Percentiles rank a stretch among this genome's conserved stretches.
Evolutionary conservation across 371 early-diverging fungal species (phyloP).

Genomic region (Massospora cicadina): DNA sequence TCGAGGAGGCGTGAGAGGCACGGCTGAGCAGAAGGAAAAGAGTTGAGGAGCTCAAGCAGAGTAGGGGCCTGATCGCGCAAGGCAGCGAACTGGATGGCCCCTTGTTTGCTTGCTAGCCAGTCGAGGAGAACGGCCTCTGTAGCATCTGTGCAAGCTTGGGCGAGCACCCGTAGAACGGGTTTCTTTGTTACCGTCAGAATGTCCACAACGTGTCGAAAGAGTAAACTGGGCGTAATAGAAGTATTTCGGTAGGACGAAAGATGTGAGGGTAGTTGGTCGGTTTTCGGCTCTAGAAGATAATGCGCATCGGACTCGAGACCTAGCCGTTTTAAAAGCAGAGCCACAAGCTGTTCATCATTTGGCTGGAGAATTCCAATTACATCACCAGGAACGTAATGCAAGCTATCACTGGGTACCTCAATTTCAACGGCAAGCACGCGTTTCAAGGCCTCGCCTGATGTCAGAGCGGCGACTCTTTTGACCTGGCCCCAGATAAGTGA

Average conservation of each 20-base stretch:
- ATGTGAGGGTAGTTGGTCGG: not conserved
- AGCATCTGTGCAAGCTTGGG: not conserved
- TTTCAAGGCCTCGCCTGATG: not conserved
- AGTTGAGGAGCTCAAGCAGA: slow-evolving; percentile 50
- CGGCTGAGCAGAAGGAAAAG: slow-evolving; percentile 52
- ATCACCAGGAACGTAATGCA: slow-evolving; percentile 56
- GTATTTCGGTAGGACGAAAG: not conserved
- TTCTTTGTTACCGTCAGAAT: not conserved
- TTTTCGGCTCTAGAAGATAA: slow-evolving; percentile 6
- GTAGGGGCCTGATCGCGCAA: slow-evolving; percentile 46
- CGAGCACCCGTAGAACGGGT: not conserved
- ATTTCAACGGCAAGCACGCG: not conserved
- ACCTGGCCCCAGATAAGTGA: not conserved
- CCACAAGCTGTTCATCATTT: slow-evolving; percentile 40
- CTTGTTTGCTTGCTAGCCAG: slow-evolving; percentile 19
- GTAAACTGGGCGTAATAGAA: not conserved
- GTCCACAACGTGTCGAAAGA: not conserved
- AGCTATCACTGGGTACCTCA: slow-evolving; percentile 1
- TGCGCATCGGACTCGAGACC: slow-evolving; percentile 18
- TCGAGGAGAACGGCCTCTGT: not conserved
- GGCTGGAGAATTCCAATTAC: slow-evolving; percentile 69
- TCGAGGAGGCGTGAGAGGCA: slow-evolving; percentile 50
- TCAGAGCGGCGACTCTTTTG: not conserved
- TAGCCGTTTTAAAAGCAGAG: slow-evolving; percentile 27
- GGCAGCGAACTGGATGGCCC: slow-evolving; percentile 36